Evolutionary conservation across 768 basidiomycete species (phyloP).

Genomic region (Hebeloma cylindrosporum): DNA sequence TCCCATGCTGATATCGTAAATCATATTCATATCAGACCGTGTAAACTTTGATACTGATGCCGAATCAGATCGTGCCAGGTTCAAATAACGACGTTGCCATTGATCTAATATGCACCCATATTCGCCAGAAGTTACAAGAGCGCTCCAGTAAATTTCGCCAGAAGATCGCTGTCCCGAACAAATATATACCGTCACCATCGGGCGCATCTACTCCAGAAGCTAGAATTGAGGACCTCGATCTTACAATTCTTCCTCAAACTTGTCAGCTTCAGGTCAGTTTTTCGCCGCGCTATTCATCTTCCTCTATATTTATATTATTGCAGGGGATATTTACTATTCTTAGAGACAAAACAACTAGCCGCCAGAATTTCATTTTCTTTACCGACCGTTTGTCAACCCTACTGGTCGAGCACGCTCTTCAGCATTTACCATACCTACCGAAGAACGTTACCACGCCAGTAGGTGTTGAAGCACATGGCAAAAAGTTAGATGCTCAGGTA

Average conservation of each 20-base stretch:
- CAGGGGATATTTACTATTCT: constrained; percentile 91
- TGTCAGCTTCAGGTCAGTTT: constrained; percentile 72
- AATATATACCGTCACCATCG: constrained; percentile 34
- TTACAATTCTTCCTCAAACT: constrained; percentile 74
- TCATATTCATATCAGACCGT: background rate
- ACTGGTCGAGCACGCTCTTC: constrained; percentile 81
- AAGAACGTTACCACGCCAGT: constrained; percentile 70
- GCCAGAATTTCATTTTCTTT: constrained; percentile 93
- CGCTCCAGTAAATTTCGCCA: constrained; percentile 72
- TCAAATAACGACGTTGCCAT: constrained; percentile 87
- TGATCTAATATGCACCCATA: constrained; percentile 89
- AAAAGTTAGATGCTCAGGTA: constrained; percentile 62
- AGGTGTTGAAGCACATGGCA: constrained; percentile 54
- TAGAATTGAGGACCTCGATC: constrained; percentile 45
- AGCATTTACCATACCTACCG: constrained; percentile 69
- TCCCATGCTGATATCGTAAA: constrained; percentile 86
- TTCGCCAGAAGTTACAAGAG: constrained; percentile 79
- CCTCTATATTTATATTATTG: background rate
- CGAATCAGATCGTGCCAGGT: constrained; percentile 87
- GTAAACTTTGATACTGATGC: background rate
- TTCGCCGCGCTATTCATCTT: background rate
- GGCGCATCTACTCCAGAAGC: constrained; percentile 39
- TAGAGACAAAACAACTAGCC: constrained; percentile 64
- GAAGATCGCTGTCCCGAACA: constrained; percentile 61
- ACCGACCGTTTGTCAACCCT: constrained; percentile 83